Conservation (phyloP, 495 filamentous ascomycete genomes). For the Ramalina peruviana region DNA sequence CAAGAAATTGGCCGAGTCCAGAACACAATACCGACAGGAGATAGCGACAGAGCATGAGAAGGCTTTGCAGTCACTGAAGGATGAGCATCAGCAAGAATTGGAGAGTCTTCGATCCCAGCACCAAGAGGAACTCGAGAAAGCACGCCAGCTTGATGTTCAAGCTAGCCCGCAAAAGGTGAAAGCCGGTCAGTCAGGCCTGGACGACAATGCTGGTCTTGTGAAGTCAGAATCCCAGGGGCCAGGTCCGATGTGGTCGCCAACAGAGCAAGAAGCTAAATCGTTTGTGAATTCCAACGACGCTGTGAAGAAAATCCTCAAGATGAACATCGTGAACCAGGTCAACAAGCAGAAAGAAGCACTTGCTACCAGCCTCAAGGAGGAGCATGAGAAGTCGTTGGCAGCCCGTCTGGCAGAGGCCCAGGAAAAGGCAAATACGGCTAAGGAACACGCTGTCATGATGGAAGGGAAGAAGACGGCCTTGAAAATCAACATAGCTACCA, state of each 20-base stretch:
- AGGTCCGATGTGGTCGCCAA: constrained; percentile 24
- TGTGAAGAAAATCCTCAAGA: constrained; percentile 47
- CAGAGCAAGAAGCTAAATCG: constrained; percentile 50
- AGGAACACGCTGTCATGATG: constrained; percentile 39
- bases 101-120: constrained; percentile 52
- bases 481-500: constrained; percentile 70
- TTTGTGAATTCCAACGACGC: constrained; percentile 50
- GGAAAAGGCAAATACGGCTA: constrained; percentile 25
- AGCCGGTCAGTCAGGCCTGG: not conserved
- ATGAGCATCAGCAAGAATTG: constrained; percentile 44
- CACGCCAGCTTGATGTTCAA: constrained; percentile 2
- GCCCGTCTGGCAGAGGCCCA: constrained; percentile 49
- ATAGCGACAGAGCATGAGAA: constrained; percentile 31
- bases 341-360: constrained; percentile 37
- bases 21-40: constrained; percentile 32
- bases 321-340: constrained; percentile 50
- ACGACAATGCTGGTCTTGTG: not conserved
- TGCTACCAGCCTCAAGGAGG: constrained; percentile 19
- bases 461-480: constrained; percentile 29
- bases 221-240: constrained; percentile 16
- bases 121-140: constrained; percentile 35
- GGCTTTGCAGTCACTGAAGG: constrained; percentile 22
- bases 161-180: not conserved
- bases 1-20: constrained; percentile 52
- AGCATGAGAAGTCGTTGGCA: constrained; percentile 25